phyloP scores from a whole-genome alignment of 352 stramenopile species.

The Aphanomyces stellatus region DNA sequence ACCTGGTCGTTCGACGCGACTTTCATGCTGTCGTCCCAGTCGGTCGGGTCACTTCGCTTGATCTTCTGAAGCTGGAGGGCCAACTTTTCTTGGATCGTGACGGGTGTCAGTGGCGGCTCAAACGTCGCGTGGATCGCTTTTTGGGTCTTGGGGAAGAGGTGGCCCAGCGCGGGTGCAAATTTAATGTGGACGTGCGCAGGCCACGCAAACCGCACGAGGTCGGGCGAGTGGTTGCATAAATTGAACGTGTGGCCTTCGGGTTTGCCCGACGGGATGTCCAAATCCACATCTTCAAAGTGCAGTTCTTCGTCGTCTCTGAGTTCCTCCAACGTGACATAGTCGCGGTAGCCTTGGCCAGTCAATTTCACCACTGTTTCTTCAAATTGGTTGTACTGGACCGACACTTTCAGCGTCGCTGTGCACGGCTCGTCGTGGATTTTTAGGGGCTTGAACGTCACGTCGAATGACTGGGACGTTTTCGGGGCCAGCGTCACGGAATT shows the following conservation, averaged over 20 bases:
- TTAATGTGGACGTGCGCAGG: slow-evolving; percentile 41
- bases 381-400: slow-evolving; percentile 88
- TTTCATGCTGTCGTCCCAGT: slow-evolving; percentile 72
- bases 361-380: slow-evolving; percentile 76
- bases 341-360: slow-evolving; percentile 58
- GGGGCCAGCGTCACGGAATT: slow-evolving; percentile 68
- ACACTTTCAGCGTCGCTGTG: slow-evolving; percentile 57
- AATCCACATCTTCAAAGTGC: slow-evolving; percentile 78
- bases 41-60: slow-evolving; percentile 29
- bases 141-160: slow-evolving; percentile 46
- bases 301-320: slow-evolving; percentile 73
- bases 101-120: slow-evolving; percentile 23
- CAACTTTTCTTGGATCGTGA: slow-evolving; percentile 30
- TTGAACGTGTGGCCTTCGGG: slow-evolving; percentile 65
- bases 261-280: slow-evolving; percentile 18
- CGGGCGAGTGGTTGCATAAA: slow-evolving; percentile 53
- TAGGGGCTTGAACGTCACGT: slow-evolving; percentile 76
- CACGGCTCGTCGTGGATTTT: slow-evolving; percentile 59
- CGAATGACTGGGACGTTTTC: slow-evolving; percentile 44
- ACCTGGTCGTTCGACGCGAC: slow-evolving; percentile 22
- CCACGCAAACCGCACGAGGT: slow-evolving; percentile 69
- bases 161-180: slow-evolving; percentile 65
- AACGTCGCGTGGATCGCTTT: slow-evolving; percentile 77
- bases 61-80: slow-evolving; percentile 46
- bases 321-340: slow-evolving; percentile 85